These are phyloP conservation scores for Tetrastigma voinierianum DNA, from an alignment of 164 flowering plant species.

Conservation along the genomic window DNA sequence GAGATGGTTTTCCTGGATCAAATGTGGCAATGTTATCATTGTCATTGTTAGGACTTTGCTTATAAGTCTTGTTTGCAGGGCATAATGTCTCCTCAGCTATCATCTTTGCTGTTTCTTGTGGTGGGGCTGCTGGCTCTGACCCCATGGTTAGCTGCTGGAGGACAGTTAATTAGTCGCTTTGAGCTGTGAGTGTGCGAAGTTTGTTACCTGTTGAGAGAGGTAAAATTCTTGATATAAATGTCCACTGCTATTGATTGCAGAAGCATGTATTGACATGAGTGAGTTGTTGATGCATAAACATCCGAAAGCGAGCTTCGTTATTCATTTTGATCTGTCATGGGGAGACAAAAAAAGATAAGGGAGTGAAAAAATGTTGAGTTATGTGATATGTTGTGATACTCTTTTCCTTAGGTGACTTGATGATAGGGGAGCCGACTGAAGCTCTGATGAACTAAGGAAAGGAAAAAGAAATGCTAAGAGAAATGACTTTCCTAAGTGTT, in stretches of 20 bases:
- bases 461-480: too few species aligned
- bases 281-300: neutral
- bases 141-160: conserved; percentile 98
- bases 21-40: too few species aligned
- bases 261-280: neutral
- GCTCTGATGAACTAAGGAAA: too few species aligned
- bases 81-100: conserved; percentile 89
- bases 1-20: too few species aligned
- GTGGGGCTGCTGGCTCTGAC: conserved; percentile 99
- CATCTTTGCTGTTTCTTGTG: conserved; percentile 94
- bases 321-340: neutral
- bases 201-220: conserved; percentile 98
- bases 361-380: neutral
- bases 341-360: too few species aligned
- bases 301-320: neutral
- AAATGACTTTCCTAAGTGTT: too few species aligned
- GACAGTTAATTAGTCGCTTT: conserved; percentile 90
- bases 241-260: neutral
- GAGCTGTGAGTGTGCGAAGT: conserved; percentile 94
- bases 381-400: neutral
- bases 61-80: conserved; percentile 52
- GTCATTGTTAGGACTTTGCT: neutral
- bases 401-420: too few species aligned
- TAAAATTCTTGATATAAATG: conserved; percentile 17
- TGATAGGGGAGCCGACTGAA: too few species aligned